A percentile compares a stretch with the other conserved stretches of the same genome.
phyloP scores from a whole-genome alignment of 768 basidiomycete species.

The Rickenella mellea region DNA sequence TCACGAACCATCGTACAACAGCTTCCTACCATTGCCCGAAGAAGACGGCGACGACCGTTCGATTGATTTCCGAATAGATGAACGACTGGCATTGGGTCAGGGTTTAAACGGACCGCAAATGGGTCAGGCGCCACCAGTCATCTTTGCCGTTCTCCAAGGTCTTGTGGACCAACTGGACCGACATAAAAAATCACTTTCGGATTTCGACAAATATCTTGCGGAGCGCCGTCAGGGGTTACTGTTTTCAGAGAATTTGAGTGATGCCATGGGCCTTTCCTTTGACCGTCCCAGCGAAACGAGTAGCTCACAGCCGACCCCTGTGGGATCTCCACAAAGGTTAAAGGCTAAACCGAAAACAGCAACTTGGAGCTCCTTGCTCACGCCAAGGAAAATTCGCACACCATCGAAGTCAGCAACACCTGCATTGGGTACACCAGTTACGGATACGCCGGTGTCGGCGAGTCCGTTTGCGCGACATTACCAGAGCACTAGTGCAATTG shows the following conservation, averaged over 20 bases:
- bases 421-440: too few relatives aligned
- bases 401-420: constrained; percentile 37
- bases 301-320: constrained; percentile 24
- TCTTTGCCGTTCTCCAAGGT: constrained; percentile 73
- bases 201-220: constrained; percentile 76
- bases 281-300: constrained; percentile 41
- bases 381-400: constrained; percentile 59
- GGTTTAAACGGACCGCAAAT: too few relatives aligned
- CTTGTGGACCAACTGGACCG: constrained; percentile 75
- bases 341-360: constrained; percentile 46
- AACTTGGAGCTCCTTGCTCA: constrained; percentile 65
- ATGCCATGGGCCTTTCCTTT: constrained; percentile 70
- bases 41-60: constrained; percentile 74
- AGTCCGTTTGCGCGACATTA: constrained; percentile 86
- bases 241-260: constrained; percentile 86
- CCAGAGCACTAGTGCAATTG: constrained; percentile 60
- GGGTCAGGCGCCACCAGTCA: too few relatives aligned
- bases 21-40: constrained; percentile 17
- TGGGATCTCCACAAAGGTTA: constrained; percentile 27
- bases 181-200: constrained; percentile 63
- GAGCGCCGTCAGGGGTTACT: constrained; percentile 85
- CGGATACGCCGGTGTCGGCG: constrained; percentile 37
- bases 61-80: constrained; percentile 66
- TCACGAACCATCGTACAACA: constrained; percentile 12
- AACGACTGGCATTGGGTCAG: constrained; percentile 51